Base-by-base conservation (phyloP, 306 rosid species). In the Vigna unguiculata region DNA sequence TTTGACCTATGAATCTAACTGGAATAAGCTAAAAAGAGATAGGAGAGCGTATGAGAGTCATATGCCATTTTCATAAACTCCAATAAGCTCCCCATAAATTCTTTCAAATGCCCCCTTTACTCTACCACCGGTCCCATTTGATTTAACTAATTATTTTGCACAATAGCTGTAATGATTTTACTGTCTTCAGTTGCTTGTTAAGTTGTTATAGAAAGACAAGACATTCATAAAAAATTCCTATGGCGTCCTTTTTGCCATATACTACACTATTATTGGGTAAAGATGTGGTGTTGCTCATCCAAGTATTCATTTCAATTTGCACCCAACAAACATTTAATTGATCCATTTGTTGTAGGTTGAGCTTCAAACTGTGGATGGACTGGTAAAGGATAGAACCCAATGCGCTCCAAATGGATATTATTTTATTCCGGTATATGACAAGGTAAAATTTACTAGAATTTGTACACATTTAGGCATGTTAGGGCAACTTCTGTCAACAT, bases 371-470 rank as follows among this genome's bases (percentile, higher is more conserved):
- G 86, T 89, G 76, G 99, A 96, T 86, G 99, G 97, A 22, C 78
- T 96, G 21, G 93, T 96, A 40, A 96, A 92, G 87, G 99, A 96
- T 79, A 89, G 92, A 21, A 89, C 99, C 61, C 99, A 96, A 48
- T 96, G 99, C 83, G 96, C 98, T 79, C 99, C 99, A 15, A 96
- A 92, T 82, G 99, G 99, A 76, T 92, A 96, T 82, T 96, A 96
- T 88, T 96, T 96, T 85, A 92, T 96, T 87, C 99, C 99, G 8
- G 99, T 96, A 11, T 96, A 96, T 22, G 98, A 96, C 85, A 96
- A 92, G 99, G 99, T 96, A 74, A 69, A 69, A 16, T 32, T 79
- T 82, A 21, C 58, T 38, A 77, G 25, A 70, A 69, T 75, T 62
- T 46, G 45, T 78, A 55, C 22, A 6, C 25, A 30, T 69, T 48